Percentiles rank a stretch among this genome's conserved stretches.
phyloP scores from a whole-genome alignment of 768 basidiomycete species.

The Cytidiella melzeri region DNA sequence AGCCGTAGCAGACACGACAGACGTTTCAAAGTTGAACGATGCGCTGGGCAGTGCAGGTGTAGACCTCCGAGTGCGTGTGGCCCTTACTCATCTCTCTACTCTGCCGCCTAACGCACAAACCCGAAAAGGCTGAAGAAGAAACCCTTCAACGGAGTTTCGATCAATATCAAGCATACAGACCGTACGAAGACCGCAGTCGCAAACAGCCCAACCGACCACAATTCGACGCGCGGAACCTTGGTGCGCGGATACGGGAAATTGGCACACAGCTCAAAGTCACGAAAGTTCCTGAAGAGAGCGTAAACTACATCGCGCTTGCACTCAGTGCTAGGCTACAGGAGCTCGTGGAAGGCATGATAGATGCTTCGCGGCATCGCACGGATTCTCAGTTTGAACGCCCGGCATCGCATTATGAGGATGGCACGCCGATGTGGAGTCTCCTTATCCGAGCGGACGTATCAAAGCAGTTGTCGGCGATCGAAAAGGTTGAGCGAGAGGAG shows the following conservation, averaged over 20 bases:
- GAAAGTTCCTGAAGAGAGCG: conserved; percentile 61
- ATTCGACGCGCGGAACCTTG: conserved; percentile 63
- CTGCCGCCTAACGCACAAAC: not conserved
- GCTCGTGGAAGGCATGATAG: conserved; percentile 60
- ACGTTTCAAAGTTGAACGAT: conserved; percentile 76
- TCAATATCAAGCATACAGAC: conserved; percentile 54
- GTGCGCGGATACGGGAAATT: conserved; percentile 61
- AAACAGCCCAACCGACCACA: conserved; percentile 68
- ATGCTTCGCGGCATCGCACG: conserved; percentile 61
- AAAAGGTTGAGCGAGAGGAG: conserved; percentile 79
- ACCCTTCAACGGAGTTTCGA: conserved; percentile 62
- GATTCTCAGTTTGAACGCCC: conserved; percentile 65
- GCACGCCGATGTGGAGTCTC: conserved; percentile 78
- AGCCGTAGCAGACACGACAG: conserved; percentile 47
- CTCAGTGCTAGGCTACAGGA: conserved; percentile 70
- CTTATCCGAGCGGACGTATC: conserved; percentile 72
- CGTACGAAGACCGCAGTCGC: conserved; percentile 71
- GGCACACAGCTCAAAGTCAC: conserved; percentile 64
- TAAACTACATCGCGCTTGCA: conserved; percentile 75
- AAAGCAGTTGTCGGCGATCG: conserved; percentile 70
- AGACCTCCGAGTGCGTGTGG: conserved; percentile 59
- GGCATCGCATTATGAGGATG: conserved; percentile 59
- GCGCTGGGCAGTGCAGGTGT: conserved; percentile 84
- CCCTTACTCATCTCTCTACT: not conserved
- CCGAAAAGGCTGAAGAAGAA: conserved; percentile 76